Evolutionary conservation across 805 yeast species (phyloP).

Genomic region (Brettanomyces bruxellensis): DNA sequence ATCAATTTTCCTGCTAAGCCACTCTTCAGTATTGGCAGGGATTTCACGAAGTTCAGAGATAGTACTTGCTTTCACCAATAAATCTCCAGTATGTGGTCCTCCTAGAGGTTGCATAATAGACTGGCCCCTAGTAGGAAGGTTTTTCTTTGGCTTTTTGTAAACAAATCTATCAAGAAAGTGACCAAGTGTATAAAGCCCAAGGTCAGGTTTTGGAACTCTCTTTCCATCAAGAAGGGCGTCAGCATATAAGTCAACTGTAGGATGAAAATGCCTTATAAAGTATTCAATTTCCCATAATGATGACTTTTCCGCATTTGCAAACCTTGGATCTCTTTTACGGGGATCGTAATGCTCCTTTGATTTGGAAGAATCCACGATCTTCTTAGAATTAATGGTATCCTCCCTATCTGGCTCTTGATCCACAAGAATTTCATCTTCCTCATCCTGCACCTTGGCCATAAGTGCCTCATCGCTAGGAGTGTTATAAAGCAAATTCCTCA

Average conservation of each 20-base stretch:
- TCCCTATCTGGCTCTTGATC: slow-evolving; percentile 12
- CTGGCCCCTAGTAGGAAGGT: slow-evolving; percentile 64
- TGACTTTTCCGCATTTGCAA: slow-evolving; percentile 73
- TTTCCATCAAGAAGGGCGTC: slow-evolving; percentile 36
- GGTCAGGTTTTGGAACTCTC: slow-evolving; percentile 64
- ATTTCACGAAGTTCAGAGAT: slow-evolving; percentile 22
- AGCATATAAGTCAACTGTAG: slow-evolving; percentile 81
- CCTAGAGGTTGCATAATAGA: slow-evolving; percentile 98
- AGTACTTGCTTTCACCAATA: slow-evolving; percentile 39
- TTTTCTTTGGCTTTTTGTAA: slow-evolving; percentile 83
- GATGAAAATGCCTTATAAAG: slow-evolving; percentile 80
- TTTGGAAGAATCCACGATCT: slow-evolving; percentile 1
- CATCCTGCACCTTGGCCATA: slow-evolving; percentile 35
- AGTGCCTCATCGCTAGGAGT: slow-evolving; percentile 43
- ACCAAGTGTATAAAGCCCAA: slow-evolving; percentile 76
- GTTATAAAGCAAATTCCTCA: slow-evolving; percentile 52
- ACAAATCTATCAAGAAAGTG: slow-evolving; percentile 95
- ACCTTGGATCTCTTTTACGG: slow-evolving; percentile 86
- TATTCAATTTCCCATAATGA: slow-evolving; percentile 82
- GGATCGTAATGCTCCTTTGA: slow-evolving; percentile 52
- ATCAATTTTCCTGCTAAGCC: slow-evolving; percentile 57
- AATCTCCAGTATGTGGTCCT: slow-evolving; percentile 66
- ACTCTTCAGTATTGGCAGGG: slow-evolving; percentile 80
- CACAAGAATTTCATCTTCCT: slow-evolving; percentile 13
- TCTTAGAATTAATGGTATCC: slow-evolving; percentile 10